Percentiles rank a stretch among this genome's conserved stretches.
Conservation (phyloP, 2,329 filamentous ascomycete genomes). For the Xylaria sp. region DNA sequence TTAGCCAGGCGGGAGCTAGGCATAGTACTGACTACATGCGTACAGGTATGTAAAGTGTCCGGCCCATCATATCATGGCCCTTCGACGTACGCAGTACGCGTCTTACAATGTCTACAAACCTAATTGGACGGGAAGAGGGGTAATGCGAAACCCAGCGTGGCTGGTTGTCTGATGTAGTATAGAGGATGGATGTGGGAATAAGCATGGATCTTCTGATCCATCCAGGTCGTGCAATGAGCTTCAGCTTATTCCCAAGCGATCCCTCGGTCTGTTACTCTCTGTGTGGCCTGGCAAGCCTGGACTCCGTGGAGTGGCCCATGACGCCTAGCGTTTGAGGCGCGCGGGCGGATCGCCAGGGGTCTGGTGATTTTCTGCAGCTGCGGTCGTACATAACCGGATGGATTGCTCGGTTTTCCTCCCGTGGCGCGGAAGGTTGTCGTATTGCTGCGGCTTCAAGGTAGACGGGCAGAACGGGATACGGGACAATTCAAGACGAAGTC, state of each 20-base stretch:
- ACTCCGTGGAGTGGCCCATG: not conserved
- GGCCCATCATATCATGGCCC: not conserved
- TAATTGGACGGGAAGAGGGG: slow-evolving; percentile 9
- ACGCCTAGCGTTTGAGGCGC: slow-evolving; percentile 2
- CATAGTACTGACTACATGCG: not conserved
- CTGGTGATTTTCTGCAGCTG: not conserved
- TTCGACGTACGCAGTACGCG: too few relatives aligned
- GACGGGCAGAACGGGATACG: not conserved
- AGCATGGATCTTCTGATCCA: not conserved
- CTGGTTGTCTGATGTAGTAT: slow-evolving; percentile 14
- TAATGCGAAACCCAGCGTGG: slow-evolving; percentile 22
- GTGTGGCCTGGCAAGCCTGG: not conserved
- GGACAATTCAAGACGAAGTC: slow-evolving; percentile 16
- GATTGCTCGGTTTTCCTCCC: not conserved
- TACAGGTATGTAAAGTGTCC: not conserved
- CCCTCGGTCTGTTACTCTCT: too few relatives aligned
- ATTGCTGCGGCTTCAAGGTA: too few relatives aligned
- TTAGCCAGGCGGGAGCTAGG: too few relatives aligned
- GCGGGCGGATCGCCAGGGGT: not conserved
- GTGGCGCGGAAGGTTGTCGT: not conserved
- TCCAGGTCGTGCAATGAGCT: not conserved
- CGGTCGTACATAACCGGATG: not conserved
- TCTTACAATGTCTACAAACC: slow-evolving; percentile 3
- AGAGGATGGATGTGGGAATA: slow-evolving; percentile 4
- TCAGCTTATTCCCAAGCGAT: not conserved